phyloP scores from a whole-genome alignment of 2,329 filamentous ascomycete species.

The Nothomitra cinnamomea region DNA sequence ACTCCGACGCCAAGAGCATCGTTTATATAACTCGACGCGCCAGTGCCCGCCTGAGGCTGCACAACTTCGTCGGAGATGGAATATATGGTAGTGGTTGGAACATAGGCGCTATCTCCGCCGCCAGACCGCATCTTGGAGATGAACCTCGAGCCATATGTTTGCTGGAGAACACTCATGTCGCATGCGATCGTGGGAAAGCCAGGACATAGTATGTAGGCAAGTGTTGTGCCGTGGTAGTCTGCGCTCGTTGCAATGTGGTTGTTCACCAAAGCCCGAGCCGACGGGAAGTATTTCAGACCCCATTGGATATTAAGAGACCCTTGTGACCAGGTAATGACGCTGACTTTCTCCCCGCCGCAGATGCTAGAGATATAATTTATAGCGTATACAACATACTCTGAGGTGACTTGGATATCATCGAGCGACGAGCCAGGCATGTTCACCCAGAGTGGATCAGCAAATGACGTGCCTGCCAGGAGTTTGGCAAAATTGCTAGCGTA shows the following conservation, averaged over 20 bases:
- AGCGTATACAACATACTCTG: constrained; percentile 40
- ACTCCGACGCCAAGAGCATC: constrained; percentile 29
- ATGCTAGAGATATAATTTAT: constrained; percentile 36
- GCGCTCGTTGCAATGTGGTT: constrained; percentile 36
- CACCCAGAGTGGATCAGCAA: constrained; percentile 36
- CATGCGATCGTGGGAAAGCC: constrained; percentile 15
- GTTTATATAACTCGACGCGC: constrained; percentile 29
- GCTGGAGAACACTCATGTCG: constrained; percentile 29
- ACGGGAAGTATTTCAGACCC: constrained; percentile 41
- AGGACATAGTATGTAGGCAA: constrained; percentile 20
- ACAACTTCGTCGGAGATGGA: constrained; percentile 34
- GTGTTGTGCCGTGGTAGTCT: constrained; percentile 33
- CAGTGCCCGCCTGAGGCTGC: constrained; percentile 29
- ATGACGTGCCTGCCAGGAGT: constrained; percentile 25
- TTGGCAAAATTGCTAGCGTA: constrained; percentile 33
- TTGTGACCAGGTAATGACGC: constrained; percentile 37
- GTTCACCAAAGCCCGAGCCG: constrained; percentile 26
- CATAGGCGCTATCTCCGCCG: constrained; percentile 34
- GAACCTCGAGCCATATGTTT: constrained; percentile 28
- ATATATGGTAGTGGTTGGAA: constrained; percentile 38
- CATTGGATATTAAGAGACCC: constrained; percentile 37
- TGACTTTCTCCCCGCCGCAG: constrained; percentile 22
- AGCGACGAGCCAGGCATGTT: constrained; percentile 34
- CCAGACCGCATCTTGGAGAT: constrained; percentile 25
- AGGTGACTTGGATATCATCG: constrained; percentile 31